phyloP scores from a whole-genome alignment of 2,329 filamentous ascomycete species.

The Apiospora aurea region DNA sequence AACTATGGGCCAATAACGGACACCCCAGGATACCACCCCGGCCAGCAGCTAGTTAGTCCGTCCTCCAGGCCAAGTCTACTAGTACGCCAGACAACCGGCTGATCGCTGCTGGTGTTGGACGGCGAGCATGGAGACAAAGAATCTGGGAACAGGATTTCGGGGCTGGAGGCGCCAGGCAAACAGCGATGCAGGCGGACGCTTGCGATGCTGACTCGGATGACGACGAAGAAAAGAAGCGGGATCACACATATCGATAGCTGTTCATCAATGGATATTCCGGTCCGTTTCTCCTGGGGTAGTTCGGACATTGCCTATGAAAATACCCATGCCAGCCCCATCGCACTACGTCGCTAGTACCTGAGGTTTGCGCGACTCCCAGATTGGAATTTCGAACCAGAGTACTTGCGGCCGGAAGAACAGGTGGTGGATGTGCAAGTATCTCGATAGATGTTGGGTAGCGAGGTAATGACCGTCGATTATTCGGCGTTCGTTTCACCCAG shows the following conservation, averaged over 20 bases:
- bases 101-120: not conserved
- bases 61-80: not conserved
- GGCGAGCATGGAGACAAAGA: not conserved
- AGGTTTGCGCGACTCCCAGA: not conserved
- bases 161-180: not conserved
- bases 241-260: conserved; percentile 18
- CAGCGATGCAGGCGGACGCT: conserved; percentile 4
- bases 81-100: conserved; percentile 14
- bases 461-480: not conserved
- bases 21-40: conserved; percentile 18
- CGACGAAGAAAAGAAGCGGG: conserved; percentile 1
- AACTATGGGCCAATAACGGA: conserved; percentile 19
- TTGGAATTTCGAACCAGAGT: conserved; percentile 5
- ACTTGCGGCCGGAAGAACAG: not conserved
- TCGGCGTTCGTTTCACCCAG: conserved; percentile 3
- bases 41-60: not conserved
- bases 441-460: conserved; percentile 6
- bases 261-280: conserved; percentile 20
- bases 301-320: conserved; percentile 20
- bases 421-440: conserved; percentile 1
- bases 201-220: conserved; percentile 16
- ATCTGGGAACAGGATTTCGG: conserved; percentile 7
- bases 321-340: conserved; percentile 18
- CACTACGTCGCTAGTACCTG: conserved; percentile 11
- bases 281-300: conserved; percentile 20